Base-by-base conservation (phyloP, 2,329 filamentous ascomycete genomes). In the Apiospora hydei region DNA sequence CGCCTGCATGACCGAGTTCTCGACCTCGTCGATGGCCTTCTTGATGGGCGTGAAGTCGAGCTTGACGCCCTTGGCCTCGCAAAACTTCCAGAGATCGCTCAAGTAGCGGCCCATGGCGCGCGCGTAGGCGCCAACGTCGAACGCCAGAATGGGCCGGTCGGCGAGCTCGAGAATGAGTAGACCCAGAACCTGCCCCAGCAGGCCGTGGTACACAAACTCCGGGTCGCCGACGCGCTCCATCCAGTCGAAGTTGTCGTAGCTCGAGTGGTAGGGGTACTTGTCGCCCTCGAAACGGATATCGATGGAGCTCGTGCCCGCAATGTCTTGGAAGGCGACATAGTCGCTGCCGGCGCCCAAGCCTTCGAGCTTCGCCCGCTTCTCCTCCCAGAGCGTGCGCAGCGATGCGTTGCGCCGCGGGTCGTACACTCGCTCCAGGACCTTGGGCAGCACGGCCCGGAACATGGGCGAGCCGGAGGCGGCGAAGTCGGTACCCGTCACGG, bases 181-280 rank as follows among this genome's bases (percentile, higher is more conserved):
- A 0, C 91, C 91, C 82, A 94, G 92, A 53, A 98, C 86, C 82
- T 98, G 91, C 14, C 90, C 94, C 72, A 98, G 88, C 7, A 93
- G 83, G 53, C 87, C 88, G 83, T 98, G 96, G 79, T 97, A 96
- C 14, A 87, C 82, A 78, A 98, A 98, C 1, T 89, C 91, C 0
- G 94, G 94, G 80, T 99, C 96, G 30, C 93, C 92, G 73, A 93
- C 90, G 49, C 87, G 88, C 38, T 91, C 86, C 88, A 98, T 94
- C 91, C 94, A 96, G 64, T 95, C 92, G 77, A 93, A 95, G 70
- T 91, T 97, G 79, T 98, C 96, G 82, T 97, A 97, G 82, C 93
- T 96, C 73, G 93, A 95, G 81, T 95, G 92, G 69, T 92, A 90
- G 0, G 95, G 94, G 77, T 88, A 92, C 14, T 85, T 82, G 10